Evolutionary conservation across 2,329 filamentous ascomycete genomes (phyloP), one percentile per base, ranked within the genome.

Genomic region (Pseudocercospora musae): DNA sequence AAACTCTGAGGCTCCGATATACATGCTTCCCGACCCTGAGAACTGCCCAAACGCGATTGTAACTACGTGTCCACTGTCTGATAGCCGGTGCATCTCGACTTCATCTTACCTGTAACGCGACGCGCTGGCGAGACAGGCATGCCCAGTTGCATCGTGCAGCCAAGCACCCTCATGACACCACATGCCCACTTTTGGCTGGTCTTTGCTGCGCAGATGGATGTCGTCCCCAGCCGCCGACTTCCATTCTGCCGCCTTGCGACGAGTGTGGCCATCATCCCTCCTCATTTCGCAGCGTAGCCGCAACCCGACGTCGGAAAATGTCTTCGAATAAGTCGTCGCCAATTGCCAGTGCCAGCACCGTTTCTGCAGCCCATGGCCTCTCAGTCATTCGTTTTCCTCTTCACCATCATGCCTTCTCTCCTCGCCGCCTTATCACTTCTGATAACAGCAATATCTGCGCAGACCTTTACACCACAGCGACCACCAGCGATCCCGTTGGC

Each of bases 401-500:
- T 21, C 29, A 50, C 49, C 15, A 65, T 67, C 15, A 65, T 67
- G 62, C 44, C 62, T 65, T 59, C 59, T 52, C 55, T 67, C 56
- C 56, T 63, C 54, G 66, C 27, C 21, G 59, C 40, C 57, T 21
- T 66, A 31, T 44, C 62, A 27, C 29, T 63, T 23, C 40, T 69
- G 52, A 55, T 68, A 37, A 37, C 65, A 50, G 44, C 61, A 58
- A 62, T 64, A 52, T 53, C 59, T 33, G 70, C 68, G 13, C 63
- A 73, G 50, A 85, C 80, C 1, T 90, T 89, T 71, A 80, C 77
- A 37, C 88, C 88, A 33, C 83, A 85, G 37, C 81, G 87, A 6
- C 88, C 88, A 46, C 89, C 89, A 15, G 83, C 89, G 1, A 80
- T 90, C 27, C 90, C 90, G 11, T 76, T 94, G 33, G 89, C 89